Base-by-base conservation (phyloP, 768 basidiomycete genomes). In the Roridomyces roridus region DNA sequence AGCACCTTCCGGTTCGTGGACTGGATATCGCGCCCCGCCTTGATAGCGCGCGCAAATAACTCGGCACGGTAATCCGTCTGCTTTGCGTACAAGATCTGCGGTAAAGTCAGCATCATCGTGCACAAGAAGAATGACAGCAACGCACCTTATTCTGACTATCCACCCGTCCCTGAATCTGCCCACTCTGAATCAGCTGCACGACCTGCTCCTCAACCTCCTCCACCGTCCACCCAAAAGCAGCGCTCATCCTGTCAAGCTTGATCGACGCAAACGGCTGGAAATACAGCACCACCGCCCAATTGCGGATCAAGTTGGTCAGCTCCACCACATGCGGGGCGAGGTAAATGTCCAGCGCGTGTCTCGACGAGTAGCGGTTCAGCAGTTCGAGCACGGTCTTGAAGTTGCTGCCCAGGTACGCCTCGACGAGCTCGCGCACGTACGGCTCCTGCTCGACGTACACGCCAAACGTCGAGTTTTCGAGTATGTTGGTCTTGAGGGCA, bases 231-330 rank as follows among this genome's bases (percentile, higher is more conserved):
- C 94, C 95, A 66, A 98, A 96, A 10, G 94, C 93, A 3, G 74
- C 70, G 34, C 89, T 87, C 92, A 97, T 96, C 31, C 89, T 83
- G 39, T 88, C 86, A 25, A 98, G 81, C 60, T 85, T 81, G 68
- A 97, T 92, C 9, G 91, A 85, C 24, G 89, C 81, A 71, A 95
- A 98, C 0, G 96, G 96, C 64, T 87, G 84, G 78, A 97, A 94
- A 74, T 96, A 98, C 44, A 94, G 83, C n/a, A 83, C 80, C 45
- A 98, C 79, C 0, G 93, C 88, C 56, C 85, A 86, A 62, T 89
- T 86, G 36, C 85, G 86, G 71, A 98, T 89, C 26, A 85, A 77
- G 64, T 79, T 80, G 34, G 84, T 83, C 44, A 98, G 77, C 11
- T 81, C 80, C 47, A 73, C 63, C 35, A 94, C 80, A 67, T 97